Percentiles rank a stretch among this genome's conserved stretches.
Evolutionary conservation across 805 yeast species (phyloP).

Genomic region (Lipomyces yamanashiensis): DNA sequence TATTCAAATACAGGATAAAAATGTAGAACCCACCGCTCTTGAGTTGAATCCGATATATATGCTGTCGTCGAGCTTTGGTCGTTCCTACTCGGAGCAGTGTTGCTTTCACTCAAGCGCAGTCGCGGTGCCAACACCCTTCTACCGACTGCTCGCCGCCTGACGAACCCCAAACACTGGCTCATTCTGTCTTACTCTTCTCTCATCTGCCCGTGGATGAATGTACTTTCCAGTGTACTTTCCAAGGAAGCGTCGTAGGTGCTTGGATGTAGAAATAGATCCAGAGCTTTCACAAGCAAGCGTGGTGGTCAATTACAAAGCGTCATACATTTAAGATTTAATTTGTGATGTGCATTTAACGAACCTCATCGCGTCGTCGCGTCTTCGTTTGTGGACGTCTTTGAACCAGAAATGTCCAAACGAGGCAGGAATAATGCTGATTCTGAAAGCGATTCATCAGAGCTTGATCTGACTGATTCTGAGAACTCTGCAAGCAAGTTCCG

Average conservation of each 20-base stretch:
- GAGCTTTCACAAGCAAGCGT: no score
- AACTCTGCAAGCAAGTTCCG: not conserved
- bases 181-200: not conserved
- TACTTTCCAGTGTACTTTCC: no score
- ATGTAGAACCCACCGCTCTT: not conserved
- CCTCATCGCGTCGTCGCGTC: not conserved
- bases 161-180: not conserved
- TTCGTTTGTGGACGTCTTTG: not conserved
- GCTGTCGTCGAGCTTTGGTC: no score
- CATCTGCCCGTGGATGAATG: not conserved
- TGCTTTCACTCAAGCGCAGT: not conserved
- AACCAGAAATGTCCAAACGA: not conserved
- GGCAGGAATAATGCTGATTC: not conserved
- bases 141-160: constrained; percentile 2
- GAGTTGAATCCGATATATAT: no score
- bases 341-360: not conserved
- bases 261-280: no score
- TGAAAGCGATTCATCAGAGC: not conserved
- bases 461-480: not conserved
- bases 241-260: no score
- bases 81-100: not conserved
- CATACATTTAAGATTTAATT: no score
- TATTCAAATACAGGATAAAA: no score
- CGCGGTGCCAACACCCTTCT: not conserved
- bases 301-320: no score